Base-by-base conservation (phyloP, 1,139 yeast genomes). In the Sugiyamaella grinbergsii region DNA sequence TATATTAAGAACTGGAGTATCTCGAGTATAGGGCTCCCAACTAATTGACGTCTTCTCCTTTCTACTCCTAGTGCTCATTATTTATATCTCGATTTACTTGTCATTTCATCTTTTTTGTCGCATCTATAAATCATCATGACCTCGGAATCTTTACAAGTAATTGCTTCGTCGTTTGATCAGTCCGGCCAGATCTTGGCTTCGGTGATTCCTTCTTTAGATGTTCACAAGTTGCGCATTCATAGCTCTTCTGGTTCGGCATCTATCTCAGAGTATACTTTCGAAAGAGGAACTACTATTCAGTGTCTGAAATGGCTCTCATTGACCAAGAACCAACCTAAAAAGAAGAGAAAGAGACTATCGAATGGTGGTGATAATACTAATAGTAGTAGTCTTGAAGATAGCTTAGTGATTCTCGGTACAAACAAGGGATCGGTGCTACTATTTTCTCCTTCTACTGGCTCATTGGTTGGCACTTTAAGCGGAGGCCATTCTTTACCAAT, bases 181-280 rank as follows among this genome's bases (percentile, higher is more conserved):
- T 67, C 78, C 0, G 82, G 83, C 20, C 73, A 77, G 42, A 76
- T 76, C 61, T 76, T 83, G 60, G 94, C 95, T 16, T 78, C 82
- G 45, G 90, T 82, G 0, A 71, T 81, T 22, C 79, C 82, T 37
- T 84, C 90, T 2, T 75, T 90, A 55, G 95, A 89, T 64, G 75
- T 82, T 7, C 93, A 87, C 63, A 82, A 83, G 60, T 71, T 90
- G 43, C 77, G 83, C 57, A 86, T 87, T 33, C 62, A 61, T 50
- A 48, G 59, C 16, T 56, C 56, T 2, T 36, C 54, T 13, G 41
- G 31, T n/a, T n/a, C 19, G 4, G 8, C 40, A n/a, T 24, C 46
- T 4, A 57, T 58, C 18, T 49, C 57, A 42, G 64, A 62, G 44
- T 29, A 57, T 37, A 56, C 74, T 22, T 72, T 88, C 47, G 88